Evolutionary conservation across 495 filamentous ascomycete genomes (phyloP).

Genomic region (Lophium mytilinum): DNA sequence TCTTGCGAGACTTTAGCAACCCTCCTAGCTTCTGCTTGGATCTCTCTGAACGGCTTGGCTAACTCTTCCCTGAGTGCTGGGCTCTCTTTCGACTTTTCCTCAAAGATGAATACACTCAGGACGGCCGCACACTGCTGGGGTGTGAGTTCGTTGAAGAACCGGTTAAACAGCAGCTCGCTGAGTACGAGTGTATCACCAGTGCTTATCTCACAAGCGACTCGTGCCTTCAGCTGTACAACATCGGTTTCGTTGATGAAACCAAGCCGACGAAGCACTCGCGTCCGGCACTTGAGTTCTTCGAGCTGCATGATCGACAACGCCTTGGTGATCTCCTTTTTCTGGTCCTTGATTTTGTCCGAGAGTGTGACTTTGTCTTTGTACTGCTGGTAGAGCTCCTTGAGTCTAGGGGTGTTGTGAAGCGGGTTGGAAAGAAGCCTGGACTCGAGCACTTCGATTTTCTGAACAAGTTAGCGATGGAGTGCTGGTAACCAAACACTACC

Average conservation of each 20-base stretch:
- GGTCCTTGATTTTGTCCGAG: conserved; percentile 66
- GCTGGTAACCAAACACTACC: not conserved
- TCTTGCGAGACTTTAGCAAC: conserved; percentile 90
- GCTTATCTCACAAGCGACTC: conserved; percentile 95
- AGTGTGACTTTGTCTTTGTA: conserved; percentile 75
- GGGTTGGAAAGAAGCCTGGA: conserved; percentile 83
- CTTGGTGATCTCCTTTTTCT: conserved; percentile 76
- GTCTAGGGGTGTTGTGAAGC: conserved; percentile 75
- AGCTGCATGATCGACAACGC: conserved; percentile 82
- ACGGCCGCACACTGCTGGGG: conserved; percentile 79
- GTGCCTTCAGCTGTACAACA: conserved; percentile 89
- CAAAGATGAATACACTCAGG: conserved; percentile 90
- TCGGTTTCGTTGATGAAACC: conserved; percentile 92
- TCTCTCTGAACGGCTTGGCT: conserved; percentile 72
- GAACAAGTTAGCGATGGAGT: conserved; percentile 4
- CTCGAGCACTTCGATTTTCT: conserved; percentile 95
- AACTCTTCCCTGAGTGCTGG: conserved; percentile 68
- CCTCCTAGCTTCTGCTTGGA: conserved; percentile 73
- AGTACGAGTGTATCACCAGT: conserved; percentile 87
- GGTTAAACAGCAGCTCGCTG: conserved; percentile 87
- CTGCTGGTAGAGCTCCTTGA: conserved; percentile 73
- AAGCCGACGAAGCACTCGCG: conserved; percentile 91
- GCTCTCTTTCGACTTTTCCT: conserved; percentile 80
- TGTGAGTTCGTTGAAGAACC: conserved; percentile 92
- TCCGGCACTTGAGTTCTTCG: conserved; percentile 91